Base-by-base conservation (phyloP, 176 grass and related monocot genomes). In the Rhynchospora breviuscula region DNA sequence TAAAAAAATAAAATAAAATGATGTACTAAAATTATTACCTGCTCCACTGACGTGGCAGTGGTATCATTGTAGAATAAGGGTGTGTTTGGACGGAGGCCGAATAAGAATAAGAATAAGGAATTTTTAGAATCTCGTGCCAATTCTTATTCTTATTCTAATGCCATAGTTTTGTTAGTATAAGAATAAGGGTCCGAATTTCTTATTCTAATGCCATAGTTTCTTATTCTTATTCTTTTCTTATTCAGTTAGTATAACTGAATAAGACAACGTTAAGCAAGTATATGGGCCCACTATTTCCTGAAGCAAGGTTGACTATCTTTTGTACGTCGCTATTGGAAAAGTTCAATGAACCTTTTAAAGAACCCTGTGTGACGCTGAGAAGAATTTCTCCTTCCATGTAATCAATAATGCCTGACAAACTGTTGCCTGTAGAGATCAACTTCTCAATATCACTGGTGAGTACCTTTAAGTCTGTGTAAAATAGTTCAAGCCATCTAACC, bases 301-400 rank as follows among this genome's bases (percentile, higher is more conserved):
- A 21, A 0, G 84, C 76, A 1, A 92, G 88, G n/a, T 7, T 14
- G 6, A 56, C 79, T 14, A 91, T 29, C 14, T 81, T 70, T 10
- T 29, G 40, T 3, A 29, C 54, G 65, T 86, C 86, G 8, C 33
- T 22, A 5, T 52, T 26, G 0, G 86, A 79, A 84, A 75, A 88
- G 85, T 40, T 40, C 0, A 88, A 91, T 31, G 81, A 87, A 8
- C 29, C 7, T 18, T 49, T 18, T 64, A 64, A 10, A 44, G 86
- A 80, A 59, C 73, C 48, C 29, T 85, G 88, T 47, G 76, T 61
- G 25, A 88, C 58, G 40, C 86, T 78, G 2, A 74, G 43, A 75
- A 88, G 44, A 1, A 94, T 77, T 12, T 89, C 86, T 31, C 90
- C 92, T 82, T 94, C 92, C 21, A 92, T 67, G 93, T 90, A 94